phyloP scores from a whole-genome alignment of 106 monocot genomes.

The Dactylorhiza incarnata region DNA sequence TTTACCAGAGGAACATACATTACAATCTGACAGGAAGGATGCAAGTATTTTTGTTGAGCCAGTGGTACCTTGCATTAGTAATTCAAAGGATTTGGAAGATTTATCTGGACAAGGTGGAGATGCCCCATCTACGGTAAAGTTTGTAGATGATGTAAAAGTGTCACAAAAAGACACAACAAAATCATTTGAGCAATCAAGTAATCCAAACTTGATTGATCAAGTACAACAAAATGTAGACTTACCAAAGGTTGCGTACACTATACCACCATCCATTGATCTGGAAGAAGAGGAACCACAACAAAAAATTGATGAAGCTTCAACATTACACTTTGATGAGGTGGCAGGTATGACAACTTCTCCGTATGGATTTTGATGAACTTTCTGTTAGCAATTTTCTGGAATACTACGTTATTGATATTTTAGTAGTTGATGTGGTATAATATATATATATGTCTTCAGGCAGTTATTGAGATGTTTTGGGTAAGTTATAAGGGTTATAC shows the following conservation, averaged over 20 bases:
- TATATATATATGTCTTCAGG: too few relatives aligned
- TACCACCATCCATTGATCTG: slow-evolving; percentile 8
- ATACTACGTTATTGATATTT: neutral
- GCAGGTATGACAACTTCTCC: slow-evolving; percentile 14
- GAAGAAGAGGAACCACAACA: slow-evolving; percentile 22
- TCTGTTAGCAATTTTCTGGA: slow-evolving; percentile 1
- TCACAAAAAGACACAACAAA: slow-evolving; percentile 15
- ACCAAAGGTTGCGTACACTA: slow-evolving; percentile 4
- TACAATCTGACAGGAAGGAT: slow-evolving; percentile 8
- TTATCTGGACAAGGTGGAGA: slow-evolving; percentile 8
- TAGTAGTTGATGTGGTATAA: neutral
- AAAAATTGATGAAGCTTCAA: slow-evolving; percentile 9
- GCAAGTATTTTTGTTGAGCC: slow-evolving; percentile 13
- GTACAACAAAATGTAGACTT: slow-evolving; percentile 10
- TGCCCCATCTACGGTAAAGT: slow-evolving; percentile 10
- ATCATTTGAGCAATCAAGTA: slow-evolving; percentile 9
- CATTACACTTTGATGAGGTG: slow-evolving; percentile 7
- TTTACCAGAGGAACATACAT: slow-evolving; percentile 10
- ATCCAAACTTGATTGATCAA: slow-evolving; percentile 6
- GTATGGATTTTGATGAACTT: neutral
- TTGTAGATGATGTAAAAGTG: slow-evolving; percentile 10
- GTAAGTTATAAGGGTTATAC: neutral
- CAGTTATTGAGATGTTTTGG: neutral
- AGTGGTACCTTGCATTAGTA: neutral
- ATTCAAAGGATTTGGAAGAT: slow-evolving; percentile 11